Evolutionary conservation across 192 early-diverging fungal genomes (phyloP).

Genomic region (Haplosporangium gracile): DNA sequence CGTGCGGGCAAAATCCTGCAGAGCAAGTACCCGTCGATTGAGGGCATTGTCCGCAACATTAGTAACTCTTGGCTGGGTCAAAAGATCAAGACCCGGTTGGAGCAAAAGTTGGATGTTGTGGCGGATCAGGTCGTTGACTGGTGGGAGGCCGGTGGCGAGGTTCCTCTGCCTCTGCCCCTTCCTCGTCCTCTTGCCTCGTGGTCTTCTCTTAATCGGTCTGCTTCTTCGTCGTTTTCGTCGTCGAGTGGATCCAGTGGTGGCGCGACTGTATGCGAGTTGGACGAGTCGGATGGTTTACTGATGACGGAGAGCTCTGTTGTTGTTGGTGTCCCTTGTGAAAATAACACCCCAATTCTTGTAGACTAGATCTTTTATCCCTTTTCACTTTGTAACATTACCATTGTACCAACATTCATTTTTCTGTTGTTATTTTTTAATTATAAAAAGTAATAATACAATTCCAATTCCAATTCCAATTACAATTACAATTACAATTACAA

Average conservation of each 20-base stretch:
- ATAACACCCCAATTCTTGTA: background rate
- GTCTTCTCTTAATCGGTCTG: background rate
- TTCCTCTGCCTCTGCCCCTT: too few relatives aligned
- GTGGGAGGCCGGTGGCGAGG: slow-evolving; percentile 23
- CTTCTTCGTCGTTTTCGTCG: background rate
- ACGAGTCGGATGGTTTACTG: background rate
- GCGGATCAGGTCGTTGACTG: slow-evolving; percentile 44
- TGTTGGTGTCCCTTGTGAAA: background rate
- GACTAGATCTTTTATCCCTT: background rate
- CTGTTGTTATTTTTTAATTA: background rate
- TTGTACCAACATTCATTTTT: background rate
- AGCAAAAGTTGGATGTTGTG: slow-evolving; percentile 34
- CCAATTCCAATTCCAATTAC: too few relatives aligned
- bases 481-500: too few relatives aligned
- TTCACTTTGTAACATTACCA: background rate
- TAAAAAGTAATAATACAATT: too few relatives aligned
- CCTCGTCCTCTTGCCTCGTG: background rate
- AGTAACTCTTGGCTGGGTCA: slow-evolving; percentile 43
- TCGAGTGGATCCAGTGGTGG: background rate
- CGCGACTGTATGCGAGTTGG: background rate
- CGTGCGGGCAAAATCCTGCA: slow-evolving; percentile 29
- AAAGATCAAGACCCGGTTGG: slow-evolving; percentile 29
- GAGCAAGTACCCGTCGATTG: slow-evolving; percentile 26
- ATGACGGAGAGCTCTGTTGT: background rate
- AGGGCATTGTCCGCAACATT: slow-evolving; percentile 18